A percentile compares a stretch with the other conserved stretches of the same genome.
These are phyloP conservation scores for Tetrapisispora arboricola DNA, from an alignment of 805 yeast genomes.

Conservation along the genomic window DNA sequence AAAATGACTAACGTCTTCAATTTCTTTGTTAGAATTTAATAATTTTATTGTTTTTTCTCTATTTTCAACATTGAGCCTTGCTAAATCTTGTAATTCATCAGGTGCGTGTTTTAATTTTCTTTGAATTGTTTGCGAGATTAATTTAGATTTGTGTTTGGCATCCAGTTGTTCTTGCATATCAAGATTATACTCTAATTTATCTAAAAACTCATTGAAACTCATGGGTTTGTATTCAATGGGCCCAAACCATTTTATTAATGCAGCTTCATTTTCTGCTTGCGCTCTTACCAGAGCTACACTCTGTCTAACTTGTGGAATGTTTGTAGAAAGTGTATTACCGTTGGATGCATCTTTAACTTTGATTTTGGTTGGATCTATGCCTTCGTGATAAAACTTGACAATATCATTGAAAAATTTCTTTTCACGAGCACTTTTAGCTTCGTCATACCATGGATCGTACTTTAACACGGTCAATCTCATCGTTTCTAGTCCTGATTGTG, in stretches of 20 bases:
- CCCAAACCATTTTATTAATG: constrained; percentile 56
- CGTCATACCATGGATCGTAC: constrained; percentile 66
- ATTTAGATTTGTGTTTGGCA: constrained; percentile 9
- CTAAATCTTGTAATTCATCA: constrained; percentile 10
- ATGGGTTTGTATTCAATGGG: constrained; percentile 49
- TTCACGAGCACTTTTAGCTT: constrained; percentile 45
- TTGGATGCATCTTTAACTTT: constrained; percentile 25
- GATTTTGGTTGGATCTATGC: constrained; percentile 27
- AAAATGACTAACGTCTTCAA: not conserved
- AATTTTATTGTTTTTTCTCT: constrained; percentile 8
- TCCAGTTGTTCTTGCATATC: constrained; percentile 22
- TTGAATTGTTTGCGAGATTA: not conserved
- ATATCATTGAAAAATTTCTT: constrained; percentile 30
- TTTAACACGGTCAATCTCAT: constrained; percentile 36
- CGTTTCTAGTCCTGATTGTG: constrained; percentile 47
- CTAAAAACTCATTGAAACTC: constrained; percentile 31
- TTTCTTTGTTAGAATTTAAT: not conserved
- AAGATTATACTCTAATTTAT: constrained; percentile 24
- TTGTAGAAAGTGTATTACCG: constrained; percentile 22
- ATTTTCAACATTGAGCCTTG: constrained; percentile 11
- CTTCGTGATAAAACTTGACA: constrained; percentile 26
- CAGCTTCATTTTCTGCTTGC: constrained; percentile 35
- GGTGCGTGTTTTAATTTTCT: constrained; percentile 11
- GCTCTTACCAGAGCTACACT: constrained; percentile 35
- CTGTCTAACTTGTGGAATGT: constrained; percentile 26